Conservation (phyloP, 23 red algal genomes). For the Gracilariopsis chorda region DNA sequence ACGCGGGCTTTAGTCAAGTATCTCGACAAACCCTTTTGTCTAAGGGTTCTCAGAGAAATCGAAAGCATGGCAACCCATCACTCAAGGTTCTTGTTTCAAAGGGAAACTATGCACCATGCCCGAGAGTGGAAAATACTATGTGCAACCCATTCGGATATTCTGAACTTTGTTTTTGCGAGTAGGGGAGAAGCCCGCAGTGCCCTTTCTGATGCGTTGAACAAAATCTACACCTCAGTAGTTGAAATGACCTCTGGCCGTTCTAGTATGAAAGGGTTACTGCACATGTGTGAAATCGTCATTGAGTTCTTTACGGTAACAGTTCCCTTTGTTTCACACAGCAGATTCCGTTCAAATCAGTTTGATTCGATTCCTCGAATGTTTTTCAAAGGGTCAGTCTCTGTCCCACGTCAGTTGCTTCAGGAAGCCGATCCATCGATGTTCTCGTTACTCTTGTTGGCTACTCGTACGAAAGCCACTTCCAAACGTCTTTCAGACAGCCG, state of each 20-base stretch:
- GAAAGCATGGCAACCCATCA: slow-evolving; percentile 30
- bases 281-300: slow-evolving; percentile 41
- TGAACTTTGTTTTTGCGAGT: slow-evolving; percentile 27
- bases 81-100: background rate
- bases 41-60: slow-evolving; percentile 17
- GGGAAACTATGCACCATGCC: slow-evolving; percentile 50
- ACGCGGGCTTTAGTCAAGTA: slow-evolving; percentile 45
- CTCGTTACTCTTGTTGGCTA: slow-evolving; percentile 22
- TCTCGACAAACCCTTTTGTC: slow-evolving; percentile 50
- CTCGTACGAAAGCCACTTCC: background rate
- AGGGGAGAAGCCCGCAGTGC: background rate
- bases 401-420: slow-evolving; percentile 9
- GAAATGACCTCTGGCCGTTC: slow-evolving; percentile 48
- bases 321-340: slow-evolving; percentile 6
- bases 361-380: slow-evolving; percentile 53
- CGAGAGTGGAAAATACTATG: slow-evolving; percentile 63
- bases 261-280: slow-evolving; percentile 9
- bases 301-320: slow-evolving; percentile 40
- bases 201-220: background rate
- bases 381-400: slow-evolving; percentile 33
- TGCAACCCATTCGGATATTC: slow-evolving; percentile 10
- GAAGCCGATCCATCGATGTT: slow-evolving; percentile 49
- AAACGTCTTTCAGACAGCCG: slow-evolving; percentile 46
- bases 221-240: background rate
- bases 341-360: background rate